Percentiles rank a stretch among this genome's conserved stretches.
Conservation (phyloP, 129 eudicot genomes). For the Pittosporum tobira region DNA sequence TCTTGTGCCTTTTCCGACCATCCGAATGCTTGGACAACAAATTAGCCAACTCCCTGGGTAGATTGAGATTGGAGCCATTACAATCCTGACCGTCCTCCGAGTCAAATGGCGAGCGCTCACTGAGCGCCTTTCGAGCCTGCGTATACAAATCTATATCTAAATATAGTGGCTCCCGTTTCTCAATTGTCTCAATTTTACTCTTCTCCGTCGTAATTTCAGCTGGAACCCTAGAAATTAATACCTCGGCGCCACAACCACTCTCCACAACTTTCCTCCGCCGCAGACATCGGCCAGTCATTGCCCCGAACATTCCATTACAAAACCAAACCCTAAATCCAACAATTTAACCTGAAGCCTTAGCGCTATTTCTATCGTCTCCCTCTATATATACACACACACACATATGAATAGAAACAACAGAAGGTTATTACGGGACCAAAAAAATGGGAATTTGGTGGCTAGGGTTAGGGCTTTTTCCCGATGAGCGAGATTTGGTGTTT, state of each 20-base stretch:
- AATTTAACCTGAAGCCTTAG: too few species aligned
- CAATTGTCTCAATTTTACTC: neutral
- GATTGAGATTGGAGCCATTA: constrained; percentile 24
- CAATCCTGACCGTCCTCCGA: constrained; percentile 37
- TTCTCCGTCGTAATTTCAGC: constrained; percentile 3
- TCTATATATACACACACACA: too few species aligned
- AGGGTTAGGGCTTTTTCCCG: constrained; percentile 21
- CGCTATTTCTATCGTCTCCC: too few species aligned
- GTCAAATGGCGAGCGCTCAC: constrained; percentile 72
- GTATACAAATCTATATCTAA: constrained; percentile 49
- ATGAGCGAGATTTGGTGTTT: constrained; percentile 1
- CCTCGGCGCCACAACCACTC: too few species aligned
- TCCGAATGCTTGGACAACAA: constrained; percentile 45
- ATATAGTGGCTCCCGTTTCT: neutral
- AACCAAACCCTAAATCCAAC: constrained; percentile 26
- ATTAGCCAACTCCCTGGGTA: constrained; percentile 58
- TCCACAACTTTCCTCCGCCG: constrained; percentile 52
- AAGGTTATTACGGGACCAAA: too few species aligned
- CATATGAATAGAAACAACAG: too few species aligned
- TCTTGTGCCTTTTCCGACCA: constrained; percentile 68
- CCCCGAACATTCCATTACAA: constrained; percentile 39
- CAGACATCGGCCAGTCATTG: constrained; percentile 58
- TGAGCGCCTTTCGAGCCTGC: constrained; percentile 74
- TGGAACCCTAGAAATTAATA: constrained; percentile 36
- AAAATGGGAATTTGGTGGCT: constrained; percentile 5